A percentile compares a stretch with the other conserved stretches of the same genome.
Conservation (phyloP, 2,329 filamentous ascomycete species). For the Monosporascus sp. region DNA sequence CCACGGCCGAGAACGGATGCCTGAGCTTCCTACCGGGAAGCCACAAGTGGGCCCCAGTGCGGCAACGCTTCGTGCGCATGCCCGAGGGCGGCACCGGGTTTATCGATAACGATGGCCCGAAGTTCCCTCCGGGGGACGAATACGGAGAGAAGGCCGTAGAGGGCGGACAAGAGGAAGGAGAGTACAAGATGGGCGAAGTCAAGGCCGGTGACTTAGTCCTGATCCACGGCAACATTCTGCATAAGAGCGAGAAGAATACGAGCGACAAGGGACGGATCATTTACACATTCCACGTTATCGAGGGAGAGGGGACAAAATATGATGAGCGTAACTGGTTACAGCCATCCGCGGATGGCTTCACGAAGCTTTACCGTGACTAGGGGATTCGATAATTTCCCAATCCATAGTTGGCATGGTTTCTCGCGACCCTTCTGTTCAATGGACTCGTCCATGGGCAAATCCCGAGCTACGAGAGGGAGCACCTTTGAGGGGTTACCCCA, state of each 20-base stretch:
- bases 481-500: too few relatives aligned
- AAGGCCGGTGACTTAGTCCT: conserved; percentile 86
- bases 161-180: conserved; percentile 38
- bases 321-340: conserved; percentile 92
- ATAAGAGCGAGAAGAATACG: conserved; percentile 92
- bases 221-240: conserved; percentile 92
- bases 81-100: conserved; percentile 61
- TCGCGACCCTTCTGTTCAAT: too few relatives aligned
- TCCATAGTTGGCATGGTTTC: background rate
- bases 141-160: conserved; percentile 40
- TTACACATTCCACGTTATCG: conserved; percentile 97
- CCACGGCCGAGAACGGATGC: conserved; percentile 80
- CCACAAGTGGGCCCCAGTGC: conserved; percentile 66
- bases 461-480: too few relatives aligned
- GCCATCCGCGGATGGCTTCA: conserved; percentile 75
- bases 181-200: conserved; percentile 78
- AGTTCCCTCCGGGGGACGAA: conserved; percentile 53
- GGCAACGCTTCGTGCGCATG: conserved; percentile 67
- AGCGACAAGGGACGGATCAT: conserved; percentile 86
- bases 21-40: conserved; percentile 80
- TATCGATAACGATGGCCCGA: conserved; percentile 60
- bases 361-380: conserved; percentile 47
- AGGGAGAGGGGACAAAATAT: conserved; percentile 68
- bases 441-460: too few relatives aligned
- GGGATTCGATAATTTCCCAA: background rate